Conservation (phyloP, 2,329 filamentous ascomycete species). For the Aspergillus terreus region DNA sequence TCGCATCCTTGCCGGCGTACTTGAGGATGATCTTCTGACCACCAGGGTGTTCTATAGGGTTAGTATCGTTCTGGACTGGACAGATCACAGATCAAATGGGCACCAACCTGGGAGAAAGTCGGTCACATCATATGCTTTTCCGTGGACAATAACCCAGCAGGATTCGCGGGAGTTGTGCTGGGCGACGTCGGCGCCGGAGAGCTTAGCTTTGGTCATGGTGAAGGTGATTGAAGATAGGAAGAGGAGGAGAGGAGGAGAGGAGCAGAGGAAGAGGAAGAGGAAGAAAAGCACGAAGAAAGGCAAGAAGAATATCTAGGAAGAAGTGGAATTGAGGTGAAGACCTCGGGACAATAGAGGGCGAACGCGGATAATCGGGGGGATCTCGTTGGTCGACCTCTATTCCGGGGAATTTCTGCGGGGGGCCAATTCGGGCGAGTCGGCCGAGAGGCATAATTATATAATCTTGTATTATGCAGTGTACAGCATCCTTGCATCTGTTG, state of each 20-base stretch:
- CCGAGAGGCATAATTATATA: neutral
- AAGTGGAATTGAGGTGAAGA: neutral
- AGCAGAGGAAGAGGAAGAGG: neutral
- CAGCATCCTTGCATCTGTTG: too few species aligned
- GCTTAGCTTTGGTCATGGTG: constrained; percentile 28
- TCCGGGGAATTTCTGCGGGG: constrained; percentile 4
- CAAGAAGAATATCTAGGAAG: neutral
- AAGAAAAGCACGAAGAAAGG: neutral
- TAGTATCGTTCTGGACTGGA: neutral
- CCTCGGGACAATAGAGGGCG: constrained; percentile 23
- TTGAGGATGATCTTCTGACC: constrained; percentile 92
- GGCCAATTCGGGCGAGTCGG: neutral
- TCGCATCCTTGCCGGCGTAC: constrained; percentile 93
- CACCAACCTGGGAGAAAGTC: constrained; percentile 70
- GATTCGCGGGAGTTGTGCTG: constrained; percentile 78
- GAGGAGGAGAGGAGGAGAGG: neutral
- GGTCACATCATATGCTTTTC: constrained; percentile 85
- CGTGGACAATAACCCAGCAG: constrained; percentile 89
- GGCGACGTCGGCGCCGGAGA: constrained; percentile 57
- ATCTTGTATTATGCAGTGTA: too few species aligned
- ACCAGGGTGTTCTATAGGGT: constrained; percentile 70
- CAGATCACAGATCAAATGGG: neutral
- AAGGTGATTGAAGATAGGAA: constrained; percentile 1
- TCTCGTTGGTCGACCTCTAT: neutral
- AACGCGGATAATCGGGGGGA: constrained; percentile 10